These are phyloP conservation scores for grape (Vitis vinifera) DNA, from an alignment of 164 flowering plant genomes.

Conservation along the genomic window DNA sequence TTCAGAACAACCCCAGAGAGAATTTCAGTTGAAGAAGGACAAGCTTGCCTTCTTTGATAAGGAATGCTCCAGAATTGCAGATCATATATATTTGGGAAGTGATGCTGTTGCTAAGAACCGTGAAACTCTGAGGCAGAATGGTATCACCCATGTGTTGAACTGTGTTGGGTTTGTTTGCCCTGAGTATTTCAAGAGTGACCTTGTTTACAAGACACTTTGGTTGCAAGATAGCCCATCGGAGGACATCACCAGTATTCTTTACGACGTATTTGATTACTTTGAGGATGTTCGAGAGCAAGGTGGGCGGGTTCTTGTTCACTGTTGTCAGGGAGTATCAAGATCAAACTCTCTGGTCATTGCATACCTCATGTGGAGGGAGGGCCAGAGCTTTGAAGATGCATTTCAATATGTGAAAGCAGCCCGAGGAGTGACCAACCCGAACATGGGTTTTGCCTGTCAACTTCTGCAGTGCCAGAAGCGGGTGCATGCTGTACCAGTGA, in stretches of 20 bases:
- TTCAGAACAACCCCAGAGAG: slow-evolving; percentile 30
- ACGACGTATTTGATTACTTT: slow-evolving; percentile 89
- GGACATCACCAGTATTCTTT: slow-evolving; percentile 83
- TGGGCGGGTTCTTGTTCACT: slow-evolving; percentile 82
- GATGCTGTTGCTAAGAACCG: slow-evolving; percentile 76
- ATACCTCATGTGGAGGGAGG: slow-evolving; percentile 86
- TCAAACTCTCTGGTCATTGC: slow-evolving; percentile 85
- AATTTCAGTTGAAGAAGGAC: slow-evolving; percentile 59
- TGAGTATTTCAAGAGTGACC: slow-evolving; percentile 78
- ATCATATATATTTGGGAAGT: slow-evolving; percentile 78
- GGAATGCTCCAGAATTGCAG: slow-evolving; percentile 76
- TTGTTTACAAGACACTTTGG: slow-evolving; percentile 90
- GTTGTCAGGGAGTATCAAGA: slow-evolving; percentile 83
- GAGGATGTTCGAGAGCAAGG: slow-evolving; percentile 78
- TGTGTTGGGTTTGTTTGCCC: slow-evolving; percentile 94
- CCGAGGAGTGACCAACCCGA: slow-evolving; percentile 77
- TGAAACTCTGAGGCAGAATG: slow-evolving; percentile 55
- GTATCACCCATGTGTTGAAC: slow-evolving; percentile 83
- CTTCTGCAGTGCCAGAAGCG: slow-evolving; percentile 80
- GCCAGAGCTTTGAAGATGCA: slow-evolving; percentile 81
- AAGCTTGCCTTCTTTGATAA: slow-evolving; percentile 80
- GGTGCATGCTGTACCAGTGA: slow-evolving; percentile 68
- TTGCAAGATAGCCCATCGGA: slow-evolving; percentile 77
- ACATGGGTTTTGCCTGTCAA: slow-evolving; percentile 89
- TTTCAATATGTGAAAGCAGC: slow-evolving; percentile 82